Evolutionary conservation across 441 rosid genomes (phyloP).

Genomic region (Euphorbia corollata): DNA sequence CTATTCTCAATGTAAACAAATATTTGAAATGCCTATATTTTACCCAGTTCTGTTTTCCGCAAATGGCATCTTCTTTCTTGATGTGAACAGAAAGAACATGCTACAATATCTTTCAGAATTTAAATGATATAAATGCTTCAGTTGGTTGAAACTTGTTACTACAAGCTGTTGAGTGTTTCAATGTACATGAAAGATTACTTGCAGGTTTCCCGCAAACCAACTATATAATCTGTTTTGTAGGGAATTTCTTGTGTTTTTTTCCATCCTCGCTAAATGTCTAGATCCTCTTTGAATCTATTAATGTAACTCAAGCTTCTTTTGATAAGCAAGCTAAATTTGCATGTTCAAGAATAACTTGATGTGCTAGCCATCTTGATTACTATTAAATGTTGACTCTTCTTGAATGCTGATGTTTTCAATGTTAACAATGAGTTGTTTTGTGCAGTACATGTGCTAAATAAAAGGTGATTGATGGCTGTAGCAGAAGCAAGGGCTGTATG

Average conservation of each 20-base stretch:
- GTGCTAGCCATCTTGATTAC: neutral
- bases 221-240: neutral
- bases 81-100: neutral
- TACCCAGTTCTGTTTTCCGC: neutral
- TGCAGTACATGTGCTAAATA: slow-evolving; percentile 28
- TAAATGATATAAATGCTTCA: neutral
- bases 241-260: neutral
- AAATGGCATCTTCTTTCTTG: neutral
- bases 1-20: neutral
- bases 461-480: slow-evolving; percentile 57
- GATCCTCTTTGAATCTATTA: neutral
- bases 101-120: neutral
- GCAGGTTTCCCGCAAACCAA: neutral
- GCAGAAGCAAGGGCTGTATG: slow-evolving; percentile 92
- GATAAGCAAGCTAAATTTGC: neutral
- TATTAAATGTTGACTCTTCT: neutral
- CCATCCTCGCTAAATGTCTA: neutral
- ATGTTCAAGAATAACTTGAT: neutral
- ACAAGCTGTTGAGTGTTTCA: neutral
- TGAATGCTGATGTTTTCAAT: neutral
- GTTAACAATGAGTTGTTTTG: slow-evolving; percentile 18
- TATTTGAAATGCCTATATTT: neutral
- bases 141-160: neutral
- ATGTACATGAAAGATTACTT: neutral
- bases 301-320: neutral